Base-by-base conservation (phyloP, 73 alveolate species). In the Uronychia setigera region DNA sequence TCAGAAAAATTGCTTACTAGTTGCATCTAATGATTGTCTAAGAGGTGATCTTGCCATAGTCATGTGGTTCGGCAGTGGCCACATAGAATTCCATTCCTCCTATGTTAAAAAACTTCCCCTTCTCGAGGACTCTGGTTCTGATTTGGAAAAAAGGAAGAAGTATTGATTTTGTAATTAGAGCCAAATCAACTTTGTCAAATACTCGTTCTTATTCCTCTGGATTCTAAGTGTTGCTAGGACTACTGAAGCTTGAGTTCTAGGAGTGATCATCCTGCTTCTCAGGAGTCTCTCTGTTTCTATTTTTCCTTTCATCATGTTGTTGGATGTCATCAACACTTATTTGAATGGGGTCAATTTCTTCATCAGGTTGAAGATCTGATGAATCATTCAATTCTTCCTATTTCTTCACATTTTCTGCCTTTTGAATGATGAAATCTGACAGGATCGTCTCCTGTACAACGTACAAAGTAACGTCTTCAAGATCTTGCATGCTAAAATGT, bases 31-130 rank as follows among this genome's bases (percentile, higher is more conserved):
- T 78, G 26, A 58, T 79, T 28, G 92, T 31, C 29, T 85, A 46
- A 5, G 92, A 85, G 13, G 92, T 79, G 25, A 85, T 85, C 77
- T 85, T 85, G 1, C 92, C 92, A 79, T 78, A 85, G 27, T 85
- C 92, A 78, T 85, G 78, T 1, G 92, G 92, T 46, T 85, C 92
- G 46, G 81, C n/a, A 1, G 92, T 87, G 19, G 92, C 92, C n/a
- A 85, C 87, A 85, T 79, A 85, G 32, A 85, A 85, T 58, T 85
- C 92, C 26, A 85, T 78, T 11, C 31, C 82, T 19, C 92, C 92
- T 79, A 85, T 85, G 27, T 33, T 33, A 60, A 85, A 85, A 77
- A 33, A 85, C 9, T 32, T 57, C 13, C 75, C 80, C 46, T 78
- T 85, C 57, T 85, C 92, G 1, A 85, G 60, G 58, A 85, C 79